These are phyloP conservation scores for Leptodontidium sp. DNA, from an alignment of 2,329 filamentous ascomycete species.

Conservation along the genomic window DNA sequence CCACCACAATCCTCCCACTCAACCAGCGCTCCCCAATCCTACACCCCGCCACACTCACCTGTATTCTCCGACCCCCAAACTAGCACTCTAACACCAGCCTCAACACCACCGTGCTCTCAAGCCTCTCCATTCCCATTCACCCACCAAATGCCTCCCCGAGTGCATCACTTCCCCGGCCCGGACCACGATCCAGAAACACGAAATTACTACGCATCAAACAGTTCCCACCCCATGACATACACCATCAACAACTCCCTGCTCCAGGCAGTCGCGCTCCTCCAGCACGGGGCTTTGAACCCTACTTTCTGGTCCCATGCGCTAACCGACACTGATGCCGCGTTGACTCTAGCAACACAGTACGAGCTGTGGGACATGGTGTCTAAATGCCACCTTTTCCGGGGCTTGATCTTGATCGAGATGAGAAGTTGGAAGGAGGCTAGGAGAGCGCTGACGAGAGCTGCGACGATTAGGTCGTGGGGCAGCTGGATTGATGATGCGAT, in stretches of 20 bases:
- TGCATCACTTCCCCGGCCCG: not conserved
- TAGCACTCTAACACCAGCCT: slow-evolving; percentile 2
- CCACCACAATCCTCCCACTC: slow-evolving; percentile 9
- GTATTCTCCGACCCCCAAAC: not conserved
- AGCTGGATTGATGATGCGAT: not conserved
- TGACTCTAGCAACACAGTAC: not conserved
- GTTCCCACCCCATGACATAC: not conserved
- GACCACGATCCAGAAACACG: not conserved
- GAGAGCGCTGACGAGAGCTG: not conserved
- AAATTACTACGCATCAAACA: not conserved
- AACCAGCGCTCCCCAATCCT: not conserved
- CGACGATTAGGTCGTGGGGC: slow-evolving; percentile 2
- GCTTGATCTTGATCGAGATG: not conserved
- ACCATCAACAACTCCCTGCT: not conserved
- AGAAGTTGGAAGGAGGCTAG: not conserved
- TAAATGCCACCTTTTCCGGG: slow-evolving; percentile 1
- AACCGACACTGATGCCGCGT: not conserved
- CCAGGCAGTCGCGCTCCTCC: not conserved
- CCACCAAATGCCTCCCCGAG: not conserved
- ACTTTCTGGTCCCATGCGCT: not conserved
- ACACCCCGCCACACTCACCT: not conserved
- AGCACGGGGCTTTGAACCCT: not conserved
- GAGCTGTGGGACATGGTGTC: slow-evolving; percentile 11
- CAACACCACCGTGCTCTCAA: not conserved
- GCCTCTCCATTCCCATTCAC: not conserved